Evolutionary conservation across 225 moss, liverwort and hornwort species (phyloP).

Genomic region (Climacium dendroides): DNA sequence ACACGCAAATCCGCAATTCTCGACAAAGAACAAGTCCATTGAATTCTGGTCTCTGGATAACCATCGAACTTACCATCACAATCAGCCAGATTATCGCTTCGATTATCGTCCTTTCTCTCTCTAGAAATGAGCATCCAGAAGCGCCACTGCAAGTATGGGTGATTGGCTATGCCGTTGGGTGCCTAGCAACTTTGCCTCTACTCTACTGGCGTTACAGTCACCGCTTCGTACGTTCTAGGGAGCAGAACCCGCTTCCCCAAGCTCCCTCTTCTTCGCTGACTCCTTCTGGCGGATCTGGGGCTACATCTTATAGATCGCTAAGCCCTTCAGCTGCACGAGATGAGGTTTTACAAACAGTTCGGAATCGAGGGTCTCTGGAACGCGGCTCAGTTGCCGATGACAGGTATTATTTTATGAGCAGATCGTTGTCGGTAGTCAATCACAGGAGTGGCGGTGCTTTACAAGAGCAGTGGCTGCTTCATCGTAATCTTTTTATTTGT

Average conservation of each 20-base stretch:
- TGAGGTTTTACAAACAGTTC: slow-evolving; percentile 1
- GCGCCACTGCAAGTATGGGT: slow-evolving; percentile 36
- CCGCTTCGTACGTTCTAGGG: slow-evolving; percentile 16
- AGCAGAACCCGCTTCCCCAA: slow-evolving; percentile 21
- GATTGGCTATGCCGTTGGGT: slow-evolving; percentile 46
- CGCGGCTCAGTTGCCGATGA: slow-evolving; percentile 2
- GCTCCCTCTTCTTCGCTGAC: background rate
- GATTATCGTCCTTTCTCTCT: slow-evolving; percentile 34
- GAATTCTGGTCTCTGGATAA: slow-evolving; percentile 51
- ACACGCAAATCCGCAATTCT: slow-evolving; percentile 8
- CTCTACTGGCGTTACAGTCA: slow-evolving; percentile 53
- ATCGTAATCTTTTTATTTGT: background rate
- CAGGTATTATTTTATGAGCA: slow-evolving; percentile 3
- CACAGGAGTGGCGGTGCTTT: background rate
- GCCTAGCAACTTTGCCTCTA: slow-evolving; percentile 35
- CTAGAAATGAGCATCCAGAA: slow-evolving; percentile 32
- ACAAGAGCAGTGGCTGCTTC: background rate
- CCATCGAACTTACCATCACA: slow-evolving; percentile 35
- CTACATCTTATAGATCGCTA: slow-evolving; percentile 11
- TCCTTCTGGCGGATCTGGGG: slow-evolving; percentile 6
- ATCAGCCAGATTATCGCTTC: slow-evolving; percentile 41
- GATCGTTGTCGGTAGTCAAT: background rate
- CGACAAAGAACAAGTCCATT: slow-evolving; percentile 44
- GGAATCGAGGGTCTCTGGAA: slow-evolving; percentile 8
- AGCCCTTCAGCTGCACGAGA: slow-evolving; percentile 7